Evolutionary conservation across 2,329 filamentous ascomycete species (phyloP), one percentile per base, ranked within the genome.

Genomic region (Emericellopsis cladophorae): DNA sequence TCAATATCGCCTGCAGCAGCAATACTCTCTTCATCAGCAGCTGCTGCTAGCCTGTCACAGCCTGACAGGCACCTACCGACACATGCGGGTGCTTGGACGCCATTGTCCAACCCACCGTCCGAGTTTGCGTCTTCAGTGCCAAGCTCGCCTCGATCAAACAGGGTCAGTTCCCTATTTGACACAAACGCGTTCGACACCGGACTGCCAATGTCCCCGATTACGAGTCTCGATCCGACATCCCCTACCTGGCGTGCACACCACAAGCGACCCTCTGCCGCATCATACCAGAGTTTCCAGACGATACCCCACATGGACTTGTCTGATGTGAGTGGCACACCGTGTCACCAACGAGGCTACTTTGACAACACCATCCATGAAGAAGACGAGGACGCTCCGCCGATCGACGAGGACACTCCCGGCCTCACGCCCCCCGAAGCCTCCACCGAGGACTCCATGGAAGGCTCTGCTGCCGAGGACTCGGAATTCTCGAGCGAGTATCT

Each of bases 121-220:
- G 79, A 84, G 9, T 77, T 82, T 43, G 70, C 75, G 2, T 86
- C 83, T 2, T 94, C 89, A 0, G 71, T 82, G 2, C 81, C 88
- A 2, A 88, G 81, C 50, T 95, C 90, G 4, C 89, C 92, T 0
- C 74, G 72, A 36, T 92, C 87, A 2, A 78, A 77, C 24, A 78
- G 79, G 46, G 76, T 81, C 15, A 74, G 74, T 39, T 86, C 84
- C 0, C 67, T 95, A 37, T 95, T 95, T 51, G 90, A 95, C 56
- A 72, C 68, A 55, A 73, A 68, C 15, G 81, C 85, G 40, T 50
- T 51, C 31, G 58, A 59, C 10, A 49, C 80, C 74, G 88, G 85
- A 10, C 72, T 80, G 37, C 85, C 89, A 1, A 81, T 78, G 1
- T 95, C 89, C 31, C 90, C 92, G 1, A 80, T 84, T 14, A 94